Base-by-base conservation (phyloP, 2,329 filamentous ascomycete species). In the Pseudogymnoascus sp. region DNA sequence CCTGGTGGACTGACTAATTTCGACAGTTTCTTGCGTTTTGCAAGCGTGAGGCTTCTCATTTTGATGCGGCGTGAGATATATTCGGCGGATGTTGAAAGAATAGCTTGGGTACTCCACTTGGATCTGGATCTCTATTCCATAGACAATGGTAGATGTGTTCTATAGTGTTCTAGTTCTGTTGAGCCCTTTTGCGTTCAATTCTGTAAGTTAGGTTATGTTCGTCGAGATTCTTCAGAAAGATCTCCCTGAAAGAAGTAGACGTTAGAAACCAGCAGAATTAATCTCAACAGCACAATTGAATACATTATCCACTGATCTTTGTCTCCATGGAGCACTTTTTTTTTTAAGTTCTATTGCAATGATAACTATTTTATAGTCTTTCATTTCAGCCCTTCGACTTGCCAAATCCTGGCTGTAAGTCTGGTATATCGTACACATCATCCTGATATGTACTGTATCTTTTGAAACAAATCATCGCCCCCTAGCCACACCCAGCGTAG, bases 341-440 rank as follows among this genome's bases (percentile, higher is more conserved):
- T 50, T 20, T 18, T 22, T 30, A 30, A 18, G 18, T 33, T 54
- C 47, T 54, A 54, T 33, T 16, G 47, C 47, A 54, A 30, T 54
- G 25, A 2, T 11, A 18, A 28, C 25, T 33, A 33, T 12, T 2
- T 9, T 16, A 54, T 54, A 18, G 47, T 12, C n/a, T 54, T 54
- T 18, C 6, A 54, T 33, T 54, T 30, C 43, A 50, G 43, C 28
- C 43, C 47, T 18, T 54, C 47, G 8, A 54, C 47, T 54, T 54
- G 47, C 47, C 47, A 14, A 54, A 33, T 25, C 25, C 47, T 54
- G 47, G n/a, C 28, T 54, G 43, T 16, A 54, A 54, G 47, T 20
- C 47, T 54, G 47, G 47, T 54, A 54, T 54, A 54, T 54, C 47
- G n/a, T 54, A 54, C 47, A 25, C 6, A 54, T 54, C 47, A 18